Evolutionary conservation across 805 yeast species (phyloP), one percentile per base, ranked within the genome.

Genomic region (Yamadazyma olivae): DNA sequence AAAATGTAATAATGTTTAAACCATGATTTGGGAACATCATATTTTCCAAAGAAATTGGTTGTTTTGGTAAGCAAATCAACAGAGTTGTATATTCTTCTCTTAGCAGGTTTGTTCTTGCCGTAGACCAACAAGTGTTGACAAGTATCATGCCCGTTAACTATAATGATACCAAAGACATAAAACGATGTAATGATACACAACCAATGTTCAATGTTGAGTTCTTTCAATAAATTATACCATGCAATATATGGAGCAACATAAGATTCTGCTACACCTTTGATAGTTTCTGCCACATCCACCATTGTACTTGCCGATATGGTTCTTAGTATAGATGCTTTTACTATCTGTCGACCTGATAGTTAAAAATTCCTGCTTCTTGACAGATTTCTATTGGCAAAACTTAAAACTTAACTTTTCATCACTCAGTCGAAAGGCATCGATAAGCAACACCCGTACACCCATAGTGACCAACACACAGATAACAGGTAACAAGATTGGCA

Each of bases 1-100:
- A 75, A 32, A 4, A 74, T 39, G 53, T 84, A 84, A 46, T 78
- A 84, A 48, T 83, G 88, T 2, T 61, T 49, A 49, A 84, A 84
- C 70, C 71, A 77, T 9, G 68, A 44, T 50, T 81, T 83, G 0
- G 88, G 85, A 0, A 82, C 81, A 9, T 77, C 75, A 10, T 66
- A 37, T 7, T 51, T 50, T 7, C 55, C 41, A 1, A 64, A 26
- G 3, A 22, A 21, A 6, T 25, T 27, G 6, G 31, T 18, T 22
- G 34, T 3, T 6, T 22, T 19, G 4, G 30, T 33, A 6, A 39
- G 25, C 5, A 33, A 5, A 15, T 32, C 38, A 16, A 21, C 21
- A 5, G 28, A 27, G 14, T n/a, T 12, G 17, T 20, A 17, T 17
- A 27, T 2, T 23, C 17, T 18, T 2, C 24, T n/a, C 1, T 12